Evolutionary conservation across 2,329 filamentous ascomycete species (phyloP), one percentile per base, ranked within the genome.

Genomic region (Stemphylium beticola): DNA sequence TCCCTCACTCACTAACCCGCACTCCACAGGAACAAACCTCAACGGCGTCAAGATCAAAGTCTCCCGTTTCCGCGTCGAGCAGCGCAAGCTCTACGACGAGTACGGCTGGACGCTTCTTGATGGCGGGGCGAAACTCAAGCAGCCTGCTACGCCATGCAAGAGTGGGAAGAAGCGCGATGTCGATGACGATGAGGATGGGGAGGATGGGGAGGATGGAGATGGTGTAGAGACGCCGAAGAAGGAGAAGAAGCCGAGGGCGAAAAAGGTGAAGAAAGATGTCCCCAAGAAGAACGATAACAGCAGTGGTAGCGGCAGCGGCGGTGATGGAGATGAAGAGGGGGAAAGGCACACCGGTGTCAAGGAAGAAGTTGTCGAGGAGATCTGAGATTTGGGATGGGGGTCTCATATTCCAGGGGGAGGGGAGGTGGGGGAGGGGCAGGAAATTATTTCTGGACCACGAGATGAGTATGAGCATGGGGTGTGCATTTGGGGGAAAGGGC

Each of bases 11-110:
- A 29, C 37, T 32, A 14, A 20, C 11, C 10, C n/a, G 2, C 24
- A 18, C 33, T n/a, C 7, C 22, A 26, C 43, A 62, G 53, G 48
- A 4, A 48, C 56, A 11, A 58, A 37, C 14, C 11, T 7, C 38
- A 60, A 61, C 46, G 32, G 36, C 15, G 61, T 68, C 44, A 55
- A 55, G 48, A 65, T 65, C 59, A 61, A 58, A 48, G 44, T 65
- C 32, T 47, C 45, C 8, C 14, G 18, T 6, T 50, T 64, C 0
- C 58, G 62, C 33, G 38, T 49, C 14, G 49, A 60, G 17, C 61
- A 64, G 39, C 49, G 50, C 29, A 43, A 61, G 0, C 8, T 65
- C 2, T 64, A 60, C 48, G 55, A 65, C 9, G 44, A 61, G 2
- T 17, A 55, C 0, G 62, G 62, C 11, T 66, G 58, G 61, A 20